Percentiles rank a stretch among this genome's conserved stretches.
Conservation (phyloP, 1,139 yeast species). For the Zygoascus meyerae region DNA sequence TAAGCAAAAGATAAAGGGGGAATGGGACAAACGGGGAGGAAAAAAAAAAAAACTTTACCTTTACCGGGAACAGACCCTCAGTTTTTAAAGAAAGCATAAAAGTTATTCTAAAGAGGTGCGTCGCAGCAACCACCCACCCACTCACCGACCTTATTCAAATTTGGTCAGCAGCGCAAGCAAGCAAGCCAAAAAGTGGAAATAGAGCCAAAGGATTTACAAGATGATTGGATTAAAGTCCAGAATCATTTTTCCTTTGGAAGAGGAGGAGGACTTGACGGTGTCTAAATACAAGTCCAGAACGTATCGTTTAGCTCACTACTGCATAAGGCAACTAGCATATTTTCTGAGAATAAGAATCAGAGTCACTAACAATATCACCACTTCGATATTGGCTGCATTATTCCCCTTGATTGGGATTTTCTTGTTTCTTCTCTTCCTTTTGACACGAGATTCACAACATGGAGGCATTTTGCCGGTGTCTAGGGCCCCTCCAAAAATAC, state of each 20-base stretch:
- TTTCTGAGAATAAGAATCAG: conserved; percentile 14
- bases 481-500: conserved; percentile 11
- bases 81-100: no score
- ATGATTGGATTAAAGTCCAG: conserved; percentile 9
- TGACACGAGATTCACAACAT: conserved; percentile 8
- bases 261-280: conserved; percentile 8
- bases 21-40: no score
- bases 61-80: no score
- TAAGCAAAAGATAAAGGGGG: no score
- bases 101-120: no score
- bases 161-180: background rate
- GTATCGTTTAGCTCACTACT: conserved; percentile 8
- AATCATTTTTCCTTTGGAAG: conserved; percentile 6
- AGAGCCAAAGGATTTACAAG: background rate
- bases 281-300: conserved; percentile 8
- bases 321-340: conserved; percentile 7
- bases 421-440: conserved; percentile 1
- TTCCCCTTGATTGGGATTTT: conserved; percentile 8
- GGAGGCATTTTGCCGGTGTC: conserved; percentile 11
- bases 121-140: no score
- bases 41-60: no score
- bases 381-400: conserved; percentile 15
- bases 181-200: background rate
- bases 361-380: conserved; percentile 15
- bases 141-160: no score